phyloP scores from a whole-genome alignment of 257 asterid genomes.

The Jacaranda copaia region DNA sequence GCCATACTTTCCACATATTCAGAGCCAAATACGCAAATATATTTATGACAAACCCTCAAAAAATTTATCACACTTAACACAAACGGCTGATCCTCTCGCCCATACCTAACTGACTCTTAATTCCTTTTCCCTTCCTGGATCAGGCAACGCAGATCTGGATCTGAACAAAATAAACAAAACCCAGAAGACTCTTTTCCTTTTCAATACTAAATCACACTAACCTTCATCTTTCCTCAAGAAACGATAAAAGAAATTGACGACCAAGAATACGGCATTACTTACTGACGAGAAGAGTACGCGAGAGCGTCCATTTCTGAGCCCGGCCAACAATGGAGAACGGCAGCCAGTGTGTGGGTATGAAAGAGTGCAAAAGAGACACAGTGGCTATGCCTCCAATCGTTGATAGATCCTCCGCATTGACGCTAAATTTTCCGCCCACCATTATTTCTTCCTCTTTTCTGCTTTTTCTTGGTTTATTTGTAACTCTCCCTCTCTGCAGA shows the following conservation, averaged over 20 bases:
- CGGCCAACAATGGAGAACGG: conserved; percentile 63
- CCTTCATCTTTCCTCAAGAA: neutral
- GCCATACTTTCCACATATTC: neutral
- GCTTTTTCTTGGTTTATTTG: neutral
- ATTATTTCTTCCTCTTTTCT: neutral
- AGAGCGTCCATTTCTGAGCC: conserved; percentile 87
- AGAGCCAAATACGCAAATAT: neutral
- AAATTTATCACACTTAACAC: neutral
- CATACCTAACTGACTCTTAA: neutral
- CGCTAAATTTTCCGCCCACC: neutral
- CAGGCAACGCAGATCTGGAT: conserved; percentile 14
- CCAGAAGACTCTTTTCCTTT: neutral
- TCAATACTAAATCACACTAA: conserved; percentile 2
- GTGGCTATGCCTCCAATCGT: conserved; percentile 2
- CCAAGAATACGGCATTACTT: conserved; percentile 38
- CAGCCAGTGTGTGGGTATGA: conserved; percentile 7
- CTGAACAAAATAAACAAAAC: conserved; percentile 8
- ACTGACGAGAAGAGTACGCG: conserved; percentile 82
- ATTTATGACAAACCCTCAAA: neutral
- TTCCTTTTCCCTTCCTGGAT: neutral
- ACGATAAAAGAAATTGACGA: neutral
- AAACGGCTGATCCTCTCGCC: neutral
- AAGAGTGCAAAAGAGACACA: neutral
- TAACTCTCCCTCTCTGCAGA: neutral
- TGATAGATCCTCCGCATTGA: neutral